Percentiles rank a stretch among this genome's conserved stretches.
Evolutionary conservation across 805 yeast species (phyloP).

Genomic region (Lachancea nothofagi): DNA sequence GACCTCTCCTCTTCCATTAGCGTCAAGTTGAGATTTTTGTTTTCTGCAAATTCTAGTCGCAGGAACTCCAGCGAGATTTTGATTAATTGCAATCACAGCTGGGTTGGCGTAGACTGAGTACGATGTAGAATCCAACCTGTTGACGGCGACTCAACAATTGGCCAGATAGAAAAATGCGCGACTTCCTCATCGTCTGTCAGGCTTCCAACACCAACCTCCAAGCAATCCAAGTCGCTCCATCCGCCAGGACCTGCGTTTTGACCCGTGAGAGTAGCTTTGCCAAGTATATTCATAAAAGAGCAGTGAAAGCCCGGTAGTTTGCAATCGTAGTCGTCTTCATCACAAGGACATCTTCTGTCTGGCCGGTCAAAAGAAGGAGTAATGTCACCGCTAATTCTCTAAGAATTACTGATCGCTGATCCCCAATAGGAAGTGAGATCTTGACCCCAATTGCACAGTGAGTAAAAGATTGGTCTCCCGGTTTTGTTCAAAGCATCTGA

Average conservation of each 20-base stretch:
- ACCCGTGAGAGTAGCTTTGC: constrained; percentile 28
- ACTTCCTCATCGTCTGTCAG: constrained; percentile 28
- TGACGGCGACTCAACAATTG: constrained; percentile 30
- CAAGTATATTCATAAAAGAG: constrained; percentile 23
- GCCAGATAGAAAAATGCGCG: constrained; percentile 32
- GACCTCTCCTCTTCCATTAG: constrained; percentile 9
- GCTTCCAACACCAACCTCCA: constrained; percentile 32
- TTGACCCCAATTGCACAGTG: constrained; percentile 33
- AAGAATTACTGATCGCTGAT: constrained; percentile 27
- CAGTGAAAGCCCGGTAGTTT: constrained; percentile 25
- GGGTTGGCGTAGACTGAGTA: constrained; percentile 19
- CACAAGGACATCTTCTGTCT: constrained; percentile 30
- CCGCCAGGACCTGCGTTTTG: constrained; percentile 25
- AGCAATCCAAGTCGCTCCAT: constrained; percentile 30
- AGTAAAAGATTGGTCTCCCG: constrained; percentile 29
- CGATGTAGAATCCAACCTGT: constrained; percentile 18
- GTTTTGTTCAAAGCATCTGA: constrained; percentile 27
- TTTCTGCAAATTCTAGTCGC: constrained; percentile 14
- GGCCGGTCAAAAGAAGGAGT: constrained; percentile 12
- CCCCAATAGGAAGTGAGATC: constrained; percentile 32
- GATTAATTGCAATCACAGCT: constrained; percentile 21
- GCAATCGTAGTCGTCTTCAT: constrained; percentile 22
- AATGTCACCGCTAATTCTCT: constrained; percentile 32
- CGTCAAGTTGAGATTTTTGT: constrained; percentile 5
- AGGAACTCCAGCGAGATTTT: constrained; percentile 22